A percentile compares a stretch with the other conserved stretches of the same genome.
phyloP scores from a whole-genome alignment of 2,329 filamentous ascomycete species.

The Diaporthe australafricana region DNA sequence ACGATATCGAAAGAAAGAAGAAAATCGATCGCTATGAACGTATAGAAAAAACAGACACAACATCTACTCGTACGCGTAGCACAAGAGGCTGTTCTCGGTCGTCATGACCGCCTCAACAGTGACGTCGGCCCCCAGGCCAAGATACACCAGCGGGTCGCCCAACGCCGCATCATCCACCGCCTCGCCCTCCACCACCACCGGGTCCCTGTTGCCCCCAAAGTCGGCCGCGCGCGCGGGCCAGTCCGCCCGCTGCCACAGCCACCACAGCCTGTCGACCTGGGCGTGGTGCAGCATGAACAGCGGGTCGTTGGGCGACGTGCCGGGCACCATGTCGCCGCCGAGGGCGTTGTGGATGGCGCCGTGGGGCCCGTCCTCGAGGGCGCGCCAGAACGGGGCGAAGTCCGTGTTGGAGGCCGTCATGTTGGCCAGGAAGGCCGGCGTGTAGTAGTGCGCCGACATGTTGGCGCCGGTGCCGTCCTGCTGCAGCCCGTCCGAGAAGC shows the following conservation, averaged over 20 bases:
- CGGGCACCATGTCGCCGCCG: conserved; percentile 5
- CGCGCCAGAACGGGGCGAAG: not conserved
- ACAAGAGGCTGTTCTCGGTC: not conserved
- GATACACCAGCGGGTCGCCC: not conserved
- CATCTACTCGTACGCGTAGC: conserved; percentile 13
- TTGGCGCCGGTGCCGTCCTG: conserved; percentile 42
- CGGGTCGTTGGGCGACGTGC: conserved; percentile 21
- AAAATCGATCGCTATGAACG: not conserved
- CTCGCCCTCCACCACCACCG: not conserved
- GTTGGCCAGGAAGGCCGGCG: not conserved
- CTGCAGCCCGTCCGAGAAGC: conserved; percentile 46
- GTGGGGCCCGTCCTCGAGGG: conserved; percentile 12
- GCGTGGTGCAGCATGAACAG: conserved; percentile 29
- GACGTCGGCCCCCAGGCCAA: conserved; percentile 4
- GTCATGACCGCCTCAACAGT: conserved; percentile 4
- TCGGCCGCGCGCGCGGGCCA: not conserved
- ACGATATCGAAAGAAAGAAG: not conserved
- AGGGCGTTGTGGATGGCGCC: not conserved
- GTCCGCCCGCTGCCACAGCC: conserved; percentile 17
- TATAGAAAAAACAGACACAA: not conserved
- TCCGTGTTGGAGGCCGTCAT: not conserved
- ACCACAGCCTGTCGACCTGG: conserved; percentile 26
- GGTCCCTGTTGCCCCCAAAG: conserved; percentile 7
- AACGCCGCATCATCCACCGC: not conserved
- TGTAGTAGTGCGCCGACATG: conserved; percentile 23